Conservation (phyloP, 148 eudicot species). For the Polygonum aviculare region DNA sequence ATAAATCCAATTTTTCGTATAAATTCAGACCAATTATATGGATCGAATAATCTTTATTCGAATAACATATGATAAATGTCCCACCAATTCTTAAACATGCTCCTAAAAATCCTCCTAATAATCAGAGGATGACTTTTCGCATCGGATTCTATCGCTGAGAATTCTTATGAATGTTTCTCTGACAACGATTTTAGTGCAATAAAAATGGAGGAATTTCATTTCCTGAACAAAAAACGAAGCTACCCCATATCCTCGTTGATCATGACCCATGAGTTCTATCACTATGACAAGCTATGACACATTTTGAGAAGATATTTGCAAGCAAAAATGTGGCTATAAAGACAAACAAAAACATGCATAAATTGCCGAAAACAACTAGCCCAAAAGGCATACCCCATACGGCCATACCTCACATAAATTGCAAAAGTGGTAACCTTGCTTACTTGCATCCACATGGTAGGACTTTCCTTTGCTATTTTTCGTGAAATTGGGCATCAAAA, state of each 20-base stretch:
- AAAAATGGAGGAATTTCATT: not conserved
- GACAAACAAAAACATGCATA: constrained; percentile 9
- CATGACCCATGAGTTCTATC: constrained; percentile 2
- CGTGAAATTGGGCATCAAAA: not conserved
- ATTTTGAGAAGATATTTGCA: not conserved
- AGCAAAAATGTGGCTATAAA: constrained; percentile 7
- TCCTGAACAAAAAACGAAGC: constrained; percentile 2
- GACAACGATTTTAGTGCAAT: not conserved
- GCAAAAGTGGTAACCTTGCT: not conserved
- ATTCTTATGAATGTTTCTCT: not conserved
- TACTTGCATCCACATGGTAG: not conserved
- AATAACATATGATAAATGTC: too few species aligned
- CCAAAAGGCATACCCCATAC: not conserved
- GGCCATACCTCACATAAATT: not conserved
- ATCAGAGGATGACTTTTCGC: not conserved
- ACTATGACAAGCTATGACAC: constrained; percentile 6
- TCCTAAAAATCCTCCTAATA: too few species aligned
- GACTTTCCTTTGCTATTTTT: not conserved
- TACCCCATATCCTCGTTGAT: not conserved
- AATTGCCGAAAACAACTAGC: not conserved
- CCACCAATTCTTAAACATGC: too few species aligned
- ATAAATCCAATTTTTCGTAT: too few species aligned
- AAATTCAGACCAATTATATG: too few species aligned
- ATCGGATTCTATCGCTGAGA: not conserved
- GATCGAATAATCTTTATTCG: too few species aligned